Percentiles rank a stretch among this genome's conserved stretches.
Evolutionary conservation across 306 rosid species (phyloP).

Genomic region (Phaseolus lunatus): DNA sequence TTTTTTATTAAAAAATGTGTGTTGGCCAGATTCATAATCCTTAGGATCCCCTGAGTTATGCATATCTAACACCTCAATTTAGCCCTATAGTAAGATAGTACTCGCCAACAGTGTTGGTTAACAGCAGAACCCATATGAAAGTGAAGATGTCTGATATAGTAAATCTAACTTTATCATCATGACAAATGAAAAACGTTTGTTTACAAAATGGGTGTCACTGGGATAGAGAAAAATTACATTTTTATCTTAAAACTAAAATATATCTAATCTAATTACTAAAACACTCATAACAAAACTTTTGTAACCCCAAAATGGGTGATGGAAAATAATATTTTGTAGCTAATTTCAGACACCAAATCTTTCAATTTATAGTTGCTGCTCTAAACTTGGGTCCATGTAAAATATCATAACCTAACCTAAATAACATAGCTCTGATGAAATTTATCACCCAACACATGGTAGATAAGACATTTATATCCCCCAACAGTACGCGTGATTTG

Average conservation of each 20-base stretch:
- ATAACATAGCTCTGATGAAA: not conserved
- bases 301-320: not conserved
- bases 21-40: slow-evolving; percentile 25
- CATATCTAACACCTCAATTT: slow-evolving; percentile 39
- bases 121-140: slow-evolving; percentile 45
- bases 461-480: not conserved
- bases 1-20: not conserved
- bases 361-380: not conserved
- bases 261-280: too few relatives aligned
- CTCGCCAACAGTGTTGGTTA: slow-evolving; percentile 29
- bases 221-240: not conserved
- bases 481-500: not conserved
- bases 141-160: slow-evolving; percentile 49
- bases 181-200: slow-evolving; percentile 14
- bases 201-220: not conserved
- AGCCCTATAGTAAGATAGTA: slow-evolving; percentile 32
- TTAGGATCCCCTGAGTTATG: slow-evolving; percentile 62
- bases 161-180: slow-evolving; percentile 46
- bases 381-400: not conserved
- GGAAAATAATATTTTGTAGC: not conserved
- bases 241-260: not conserved
- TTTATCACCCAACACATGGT: slow-evolving; percentile 13
- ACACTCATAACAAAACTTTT: not conserved
- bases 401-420: not conserved
- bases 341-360: not conserved